Evolutionary conservation across 139 green algal species (phyloP).

Genomic region (Chlorella sp.): DNA sequence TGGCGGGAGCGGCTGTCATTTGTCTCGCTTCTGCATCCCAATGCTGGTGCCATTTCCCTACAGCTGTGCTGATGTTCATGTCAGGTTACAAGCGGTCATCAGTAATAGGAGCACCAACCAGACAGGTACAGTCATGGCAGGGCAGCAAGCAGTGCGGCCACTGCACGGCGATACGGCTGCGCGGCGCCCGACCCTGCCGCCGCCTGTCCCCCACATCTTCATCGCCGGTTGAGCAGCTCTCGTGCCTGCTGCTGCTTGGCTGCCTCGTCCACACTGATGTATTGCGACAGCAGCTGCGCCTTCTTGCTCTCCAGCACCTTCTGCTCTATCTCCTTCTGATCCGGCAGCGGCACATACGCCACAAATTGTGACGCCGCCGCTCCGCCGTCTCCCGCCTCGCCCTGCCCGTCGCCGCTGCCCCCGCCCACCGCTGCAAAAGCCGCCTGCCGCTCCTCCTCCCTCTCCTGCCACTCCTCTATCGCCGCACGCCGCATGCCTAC

Average conservation of each 20-base stretch:
- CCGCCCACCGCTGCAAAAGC: constrained; percentile 40
- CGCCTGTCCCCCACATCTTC: background rate
- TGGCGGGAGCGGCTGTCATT: background rate
- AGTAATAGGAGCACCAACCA: background rate
- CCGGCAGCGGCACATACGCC: constrained; percentile 93
- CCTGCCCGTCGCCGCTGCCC: constrained; percentile 5
- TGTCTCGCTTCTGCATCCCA: background rate
- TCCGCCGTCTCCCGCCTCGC: background rate
- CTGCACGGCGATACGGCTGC: background rate
- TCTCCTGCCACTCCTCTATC: constrained; percentile 76
- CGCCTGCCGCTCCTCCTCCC: constrained; percentile 69
- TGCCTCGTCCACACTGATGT: constrained; percentile 74
- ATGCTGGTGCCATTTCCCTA: background rate
- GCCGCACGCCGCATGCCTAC: constrained; percentile 63
- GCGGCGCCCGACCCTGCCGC: too few relatives aligned
- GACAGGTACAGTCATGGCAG: too few relatives aligned
- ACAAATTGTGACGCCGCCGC: constrained; percentile 72
- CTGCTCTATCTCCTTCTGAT: constrained; percentile 92
- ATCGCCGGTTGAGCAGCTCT: constrained; percentile 74
- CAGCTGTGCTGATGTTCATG: background rate
- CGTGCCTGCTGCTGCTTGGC: constrained; percentile 81
- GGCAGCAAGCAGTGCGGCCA: background rate
- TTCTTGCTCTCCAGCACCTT: constrained; percentile 96
- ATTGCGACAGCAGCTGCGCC: constrained; percentile 85
- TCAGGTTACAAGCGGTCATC: background rate